Base-by-base conservation (phyloP, 2,329 filamentous ascomycete species). In the Aspergillus pseudonomiae region DNA sequence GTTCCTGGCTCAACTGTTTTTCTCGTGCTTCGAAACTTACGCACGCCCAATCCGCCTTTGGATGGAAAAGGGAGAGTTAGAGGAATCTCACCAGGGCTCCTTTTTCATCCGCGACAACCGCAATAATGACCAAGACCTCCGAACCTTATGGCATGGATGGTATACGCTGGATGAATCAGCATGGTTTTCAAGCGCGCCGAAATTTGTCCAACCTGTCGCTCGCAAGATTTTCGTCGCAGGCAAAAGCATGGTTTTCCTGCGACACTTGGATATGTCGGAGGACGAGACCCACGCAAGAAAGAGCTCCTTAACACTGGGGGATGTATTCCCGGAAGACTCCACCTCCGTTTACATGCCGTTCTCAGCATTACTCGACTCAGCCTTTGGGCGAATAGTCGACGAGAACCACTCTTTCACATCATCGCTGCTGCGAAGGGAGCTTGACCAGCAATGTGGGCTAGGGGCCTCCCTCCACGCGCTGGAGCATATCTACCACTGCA, bases 241-340 rank as follows among this genome's bases (percentile, higher is more conserved):
- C 0, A 97, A 97, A 77, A 96, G 91, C 70, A 89, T 95, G 61
- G 87, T 95, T 1, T 90, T 97, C 52, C 80, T 97, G n/a, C 89
- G 89, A 64, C 86, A 90, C 55, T 82, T 97, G 12, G 88, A 46
- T 82, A 84, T 61, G 82, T 60, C 70, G 6, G 70, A 73, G n/a
- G 62, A 59, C 16, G 32, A 71, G 2, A 68, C 72, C n/a, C 43
- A 60, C 11, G 85, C 64, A 75, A 81, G 56, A 70, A 77, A 56
- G 55, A 72, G 70, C 66, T 62, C 74, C 64, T 54, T 77, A 68
- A 58, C 71, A 60, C 72, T 74, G 61, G 62, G 77, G 64, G 48
- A 75, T 63, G 64, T 74, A 59, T 68, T 63, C 66, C 59, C 84
- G 83, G 65, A 83, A 79, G 39, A 78, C 69, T 16, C 68, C 6